These are phyloP conservation scores for Chlamydomonas reinhardtii DNA, from an alignment of 163 green algal species.

Conservation along the genomic window DNA sequence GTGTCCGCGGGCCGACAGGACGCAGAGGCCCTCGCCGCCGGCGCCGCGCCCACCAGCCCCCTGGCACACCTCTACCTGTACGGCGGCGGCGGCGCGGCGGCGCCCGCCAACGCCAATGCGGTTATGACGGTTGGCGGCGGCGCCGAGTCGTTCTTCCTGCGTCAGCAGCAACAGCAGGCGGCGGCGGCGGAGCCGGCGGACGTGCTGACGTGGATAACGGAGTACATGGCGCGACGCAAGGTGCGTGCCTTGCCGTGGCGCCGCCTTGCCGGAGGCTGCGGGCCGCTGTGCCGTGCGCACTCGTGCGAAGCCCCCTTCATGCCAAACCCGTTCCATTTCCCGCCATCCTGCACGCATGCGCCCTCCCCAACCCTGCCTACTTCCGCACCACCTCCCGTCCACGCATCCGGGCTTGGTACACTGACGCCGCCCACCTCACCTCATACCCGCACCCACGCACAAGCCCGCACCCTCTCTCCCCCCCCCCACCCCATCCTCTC, in stretches of 20 bases:
- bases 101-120: background rate
- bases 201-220: constrained; percentile 7
- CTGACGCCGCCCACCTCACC: no score
- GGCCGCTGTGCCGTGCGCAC: no score
- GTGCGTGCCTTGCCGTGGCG: no score
- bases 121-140: background rate
- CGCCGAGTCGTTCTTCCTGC: background rate
- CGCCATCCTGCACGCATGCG: no score
- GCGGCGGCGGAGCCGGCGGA: constrained; percentile 5
- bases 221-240: constrained; percentile 23
- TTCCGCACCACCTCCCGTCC: no score
- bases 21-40: background rate
- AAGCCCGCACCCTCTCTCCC: no score
- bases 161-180: background rate
- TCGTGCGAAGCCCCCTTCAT: no score
- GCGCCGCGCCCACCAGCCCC: background rate
- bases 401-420: no score
- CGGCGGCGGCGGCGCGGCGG: background rate
- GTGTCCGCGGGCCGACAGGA: constrained; percentile 14
- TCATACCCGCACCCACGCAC: background rate
- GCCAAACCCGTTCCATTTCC: no score
- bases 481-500: no score
- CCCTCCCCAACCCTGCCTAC: no score
- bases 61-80: constrained; percentile 6
- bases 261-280: no score